Evolutionary conservation across 768 basidiomycete species (phyloP).

Genomic region (Mrakia blollopis): DNA sequence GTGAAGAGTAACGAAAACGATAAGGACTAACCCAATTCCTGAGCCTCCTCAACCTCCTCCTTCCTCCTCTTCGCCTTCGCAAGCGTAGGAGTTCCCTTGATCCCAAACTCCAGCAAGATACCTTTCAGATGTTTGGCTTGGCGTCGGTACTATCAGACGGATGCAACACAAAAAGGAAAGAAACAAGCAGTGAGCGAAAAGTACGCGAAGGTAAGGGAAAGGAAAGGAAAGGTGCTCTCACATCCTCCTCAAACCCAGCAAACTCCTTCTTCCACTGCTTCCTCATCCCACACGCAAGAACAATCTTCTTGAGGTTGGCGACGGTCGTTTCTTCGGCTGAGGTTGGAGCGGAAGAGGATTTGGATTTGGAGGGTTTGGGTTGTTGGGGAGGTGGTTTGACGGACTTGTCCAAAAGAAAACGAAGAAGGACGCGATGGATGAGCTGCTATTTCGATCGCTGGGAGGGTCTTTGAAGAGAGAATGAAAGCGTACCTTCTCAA

Average conservation of each 20-base stretch:
- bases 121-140: background rate
- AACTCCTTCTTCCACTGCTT: constrained; percentile 11
- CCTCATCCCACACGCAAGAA: constrained; percentile 9
- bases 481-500: background rate
- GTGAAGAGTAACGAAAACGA: background rate
- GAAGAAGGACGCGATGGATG: background rate
- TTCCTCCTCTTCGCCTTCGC: constrained; percentile 15
- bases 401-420: background rate
- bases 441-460: background rate
- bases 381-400: background rate
- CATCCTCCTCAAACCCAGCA: constrained; percentile 10
- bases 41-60: constrained; percentile 1
- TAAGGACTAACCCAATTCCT: background rate
- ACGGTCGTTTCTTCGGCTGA: background rate
- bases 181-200: background rate
- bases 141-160: background rate
- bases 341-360: background rate
- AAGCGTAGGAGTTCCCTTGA: background rate
- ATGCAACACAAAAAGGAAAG: no score
- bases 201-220: background rate
- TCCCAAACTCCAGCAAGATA: background rate
- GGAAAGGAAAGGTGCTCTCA: background rate
- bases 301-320: background rate
- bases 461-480: background rate
- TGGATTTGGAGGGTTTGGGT: background rate